Conservation (phyloP, 257 asterid genomes). For the Cruciata laevipes region DNA sequence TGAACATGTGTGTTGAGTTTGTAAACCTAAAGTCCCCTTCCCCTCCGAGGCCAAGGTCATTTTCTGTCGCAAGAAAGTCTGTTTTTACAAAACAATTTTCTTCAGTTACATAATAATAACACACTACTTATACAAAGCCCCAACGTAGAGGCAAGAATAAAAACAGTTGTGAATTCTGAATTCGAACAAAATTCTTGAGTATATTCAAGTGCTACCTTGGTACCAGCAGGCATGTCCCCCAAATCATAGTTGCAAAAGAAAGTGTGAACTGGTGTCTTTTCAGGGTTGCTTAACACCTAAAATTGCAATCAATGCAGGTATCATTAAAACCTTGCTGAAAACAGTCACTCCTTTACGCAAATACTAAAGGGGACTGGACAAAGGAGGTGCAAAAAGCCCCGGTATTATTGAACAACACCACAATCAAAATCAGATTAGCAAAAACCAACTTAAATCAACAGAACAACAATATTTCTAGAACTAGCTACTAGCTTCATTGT, state of each 20-base stretch:
- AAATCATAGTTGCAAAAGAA: constrained; percentile 71
- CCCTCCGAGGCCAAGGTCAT: constrained; percentile 43
- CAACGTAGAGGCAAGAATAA: neutral
- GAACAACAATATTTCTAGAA: neutral
- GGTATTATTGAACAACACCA: neutral
- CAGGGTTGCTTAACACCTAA: constrained; percentile 89
- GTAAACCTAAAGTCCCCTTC: constrained; percentile 9
- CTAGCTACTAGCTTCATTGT: neutral
- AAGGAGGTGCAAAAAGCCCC: neutral
- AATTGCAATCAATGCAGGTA: neutral
- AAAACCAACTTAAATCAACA: neutral
- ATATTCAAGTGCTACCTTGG: constrained; percentile 38
- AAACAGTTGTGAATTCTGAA: neutral
- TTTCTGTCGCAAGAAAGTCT: constrained; percentile 81
- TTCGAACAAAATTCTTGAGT: neutral
- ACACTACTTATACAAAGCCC: neutral
- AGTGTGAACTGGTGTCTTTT: constrained; percentile 77
- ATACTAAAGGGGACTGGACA: neutral
- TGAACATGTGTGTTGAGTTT: constrained; percentile 21
- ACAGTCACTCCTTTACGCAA: neutral
- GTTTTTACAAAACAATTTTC: constrained; percentile 14
- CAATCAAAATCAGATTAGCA: neutral
- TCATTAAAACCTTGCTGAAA: neutral
- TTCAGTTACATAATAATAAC: neutral
- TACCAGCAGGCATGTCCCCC: constrained; percentile 85